phyloP scores from a whole-genome alignment of 2,329 filamentous ascomycete species.

The Ophiocordyceps sinensis region DNA sequence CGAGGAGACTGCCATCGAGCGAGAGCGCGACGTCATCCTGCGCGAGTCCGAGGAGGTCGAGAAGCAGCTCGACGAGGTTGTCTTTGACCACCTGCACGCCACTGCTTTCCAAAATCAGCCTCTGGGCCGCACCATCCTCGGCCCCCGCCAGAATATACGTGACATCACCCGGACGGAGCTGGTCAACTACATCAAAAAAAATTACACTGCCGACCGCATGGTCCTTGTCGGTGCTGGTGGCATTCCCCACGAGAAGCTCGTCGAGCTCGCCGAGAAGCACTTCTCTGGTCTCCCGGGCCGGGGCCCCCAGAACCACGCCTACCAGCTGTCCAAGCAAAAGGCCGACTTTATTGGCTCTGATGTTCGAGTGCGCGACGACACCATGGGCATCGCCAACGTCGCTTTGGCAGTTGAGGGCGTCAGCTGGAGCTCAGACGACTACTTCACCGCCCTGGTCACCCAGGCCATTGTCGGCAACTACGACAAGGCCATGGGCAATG shows the following conservation, averaged over 20 bases:
- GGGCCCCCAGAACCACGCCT: conserved; percentile 60
- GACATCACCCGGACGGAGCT: conserved; percentile 88
- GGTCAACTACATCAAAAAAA: conserved; percentile 94
- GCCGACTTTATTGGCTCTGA: conserved; percentile 96
- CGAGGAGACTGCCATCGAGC: conserved; percentile 81
- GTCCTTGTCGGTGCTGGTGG: conserved; percentile 93
- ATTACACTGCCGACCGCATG: conserved; percentile 99
- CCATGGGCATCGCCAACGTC: conserved; percentile 90
- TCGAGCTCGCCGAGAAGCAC: conserved; percentile 93
- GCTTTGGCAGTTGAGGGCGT: conserved; percentile 98
- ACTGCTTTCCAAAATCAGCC: conserved; percentile 96
- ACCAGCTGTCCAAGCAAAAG: conserved; percentile 67
- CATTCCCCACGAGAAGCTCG: conserved; percentile 83
- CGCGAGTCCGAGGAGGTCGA: conserved; percentile 99
- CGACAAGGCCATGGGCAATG: conserved; percentile 97
- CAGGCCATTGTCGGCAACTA: conserved; percentile 99
- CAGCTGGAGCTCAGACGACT: conserved; percentile 98
- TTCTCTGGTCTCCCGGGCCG: conserved; percentile 68
- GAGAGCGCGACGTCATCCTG: conserved; percentile 96
- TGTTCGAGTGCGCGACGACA: conserved; percentile 90
- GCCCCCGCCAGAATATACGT: conserved; percentile 95
- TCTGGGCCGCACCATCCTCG: conserved; percentile 92
- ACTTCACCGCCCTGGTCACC: conserved; percentile 94
- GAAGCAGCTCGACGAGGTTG: conserved; percentile 98
- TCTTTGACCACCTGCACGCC: conserved; percentile 97